Conservation (phyloP, 2,329 filamentous ascomycete genomes). For the Allantophomopsis cytisporea region DNA sequence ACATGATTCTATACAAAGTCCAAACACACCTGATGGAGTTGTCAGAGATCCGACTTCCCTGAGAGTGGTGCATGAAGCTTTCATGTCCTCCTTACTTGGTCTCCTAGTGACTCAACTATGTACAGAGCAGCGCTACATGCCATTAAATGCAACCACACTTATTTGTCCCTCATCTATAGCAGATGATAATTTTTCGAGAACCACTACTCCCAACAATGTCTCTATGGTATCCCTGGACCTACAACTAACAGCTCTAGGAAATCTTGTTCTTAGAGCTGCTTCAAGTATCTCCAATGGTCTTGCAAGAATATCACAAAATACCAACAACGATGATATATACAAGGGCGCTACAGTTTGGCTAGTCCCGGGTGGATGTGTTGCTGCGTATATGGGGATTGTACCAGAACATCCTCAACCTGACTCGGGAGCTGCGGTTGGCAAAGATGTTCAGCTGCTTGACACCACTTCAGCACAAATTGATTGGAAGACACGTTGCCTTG, state of each 20-base stretch:
- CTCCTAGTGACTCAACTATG: conserved; percentile 17
- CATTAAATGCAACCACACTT: conserved; percentile 19
- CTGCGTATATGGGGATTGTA: conserved; percentile 9
- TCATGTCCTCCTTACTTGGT: conserved; percentile 19
- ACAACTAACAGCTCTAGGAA: background rate
- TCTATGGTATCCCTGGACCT: background rate
- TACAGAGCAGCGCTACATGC: conserved; percentile 15
- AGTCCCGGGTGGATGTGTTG: conserved; percentile 17
- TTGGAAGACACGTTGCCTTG: background rate
- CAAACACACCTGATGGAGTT: conserved; percentile 4
- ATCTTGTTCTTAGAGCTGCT: conserved; percentile 3
- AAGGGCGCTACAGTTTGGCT: conserved; percentile 15
- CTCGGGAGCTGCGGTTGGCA: too few species aligned
- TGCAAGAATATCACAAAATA: background rate
- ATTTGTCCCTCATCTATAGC: conserved; percentile 6
- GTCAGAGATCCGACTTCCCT: conserved; percentile 3
- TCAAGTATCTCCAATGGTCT: background rate
- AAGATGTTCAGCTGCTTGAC: background rate
- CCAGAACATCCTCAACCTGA: background rate
- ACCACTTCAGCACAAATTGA: background rate
- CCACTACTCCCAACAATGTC: background rate
- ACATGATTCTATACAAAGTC: background rate
- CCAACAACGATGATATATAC: conserved; percentile 1
- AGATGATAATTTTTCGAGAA: conserved; percentile 1
- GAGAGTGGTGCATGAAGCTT: conserved; percentile 17